These are phyloP conservation scores for Wickerhamomyces sp. DNA, from an alignment of 1,139 yeast genomes.

Conservation along the genomic window DNA sequence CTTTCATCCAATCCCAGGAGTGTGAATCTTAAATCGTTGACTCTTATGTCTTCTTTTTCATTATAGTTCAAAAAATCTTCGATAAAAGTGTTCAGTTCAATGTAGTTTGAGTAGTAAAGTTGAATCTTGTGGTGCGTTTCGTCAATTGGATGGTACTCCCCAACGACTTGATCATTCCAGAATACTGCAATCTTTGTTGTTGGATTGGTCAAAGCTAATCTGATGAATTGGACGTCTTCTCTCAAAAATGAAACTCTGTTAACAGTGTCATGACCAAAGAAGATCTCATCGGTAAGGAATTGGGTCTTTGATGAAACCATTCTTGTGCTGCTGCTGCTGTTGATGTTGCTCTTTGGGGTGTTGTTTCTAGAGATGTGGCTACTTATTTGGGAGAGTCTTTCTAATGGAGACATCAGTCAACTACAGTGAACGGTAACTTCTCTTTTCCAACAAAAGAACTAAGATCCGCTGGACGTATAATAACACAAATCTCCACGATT, in stretches of 20 bases:
- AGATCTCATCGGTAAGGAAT: slow-evolving; percentile 18
- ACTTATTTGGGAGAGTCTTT: not conserved
- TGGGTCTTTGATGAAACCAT: too few species aligned
- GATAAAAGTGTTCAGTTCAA: slow-evolving; percentile 11
- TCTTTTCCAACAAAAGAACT: too few species aligned
- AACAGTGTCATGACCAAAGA: slow-evolving; percentile 53
- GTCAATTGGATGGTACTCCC: not conserved
- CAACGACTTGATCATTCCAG: slow-evolving; percentile 24
- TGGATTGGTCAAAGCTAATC: slow-evolving; percentile 44
- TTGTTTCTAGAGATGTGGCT: not conserved
- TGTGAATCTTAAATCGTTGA: slow-evolving; percentile 33
- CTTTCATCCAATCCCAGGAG: slow-evolving; percentile 69
- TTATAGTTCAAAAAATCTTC: slow-evolving; percentile 15
- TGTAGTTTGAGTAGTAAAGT: slow-evolving; percentile 11
- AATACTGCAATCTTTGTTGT: slow-evolving; percentile 56
- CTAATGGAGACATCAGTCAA: not conserved
- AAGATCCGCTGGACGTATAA: too few species aligned
- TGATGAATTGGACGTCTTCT: slow-evolving; percentile 57
- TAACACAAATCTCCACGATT: too few species aligned
- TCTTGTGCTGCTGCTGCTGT: too few species aligned
- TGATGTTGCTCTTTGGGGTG: too few species aligned
- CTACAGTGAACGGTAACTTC: too few species aligned
- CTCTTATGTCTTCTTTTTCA: slow-evolving; percentile 15
- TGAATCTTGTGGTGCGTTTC: slow-evolving; percentile 1
- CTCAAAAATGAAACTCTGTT: slow-evolving; percentile 80